Evolutionary conservation across 495 filamentous ascomycete genomes (phyloP).

Genomic region (Penicillium maclennaniae): DNA sequence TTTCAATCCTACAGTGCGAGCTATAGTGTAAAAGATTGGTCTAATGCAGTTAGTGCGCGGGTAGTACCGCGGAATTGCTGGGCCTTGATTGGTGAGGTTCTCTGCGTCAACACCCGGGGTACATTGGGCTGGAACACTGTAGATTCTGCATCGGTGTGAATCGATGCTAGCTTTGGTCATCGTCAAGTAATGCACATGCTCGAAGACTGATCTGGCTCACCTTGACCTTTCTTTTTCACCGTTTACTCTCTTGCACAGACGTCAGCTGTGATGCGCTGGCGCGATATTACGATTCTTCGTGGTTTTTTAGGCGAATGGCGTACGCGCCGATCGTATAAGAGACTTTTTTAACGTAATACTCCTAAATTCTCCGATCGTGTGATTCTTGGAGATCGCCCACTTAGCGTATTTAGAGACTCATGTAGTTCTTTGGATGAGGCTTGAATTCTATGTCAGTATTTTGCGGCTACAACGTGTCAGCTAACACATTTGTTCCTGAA

Average conservation of each 20-base stretch:
- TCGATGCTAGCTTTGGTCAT: background rate
- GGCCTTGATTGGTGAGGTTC: background rate
- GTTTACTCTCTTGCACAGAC: background rate
- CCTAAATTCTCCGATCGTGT: conserved; percentile 6
- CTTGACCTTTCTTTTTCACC: background rate
- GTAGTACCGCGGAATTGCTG: conserved; percentile 13
- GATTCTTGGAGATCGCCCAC: background rate
- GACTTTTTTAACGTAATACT: conserved; percentile 6
- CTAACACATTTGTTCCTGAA: background rate
- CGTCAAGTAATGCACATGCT: background rate
- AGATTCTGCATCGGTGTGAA: background rate
- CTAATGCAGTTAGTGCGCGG: conserved; percentile 5
- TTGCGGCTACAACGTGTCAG: background rate
- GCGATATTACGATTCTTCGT: background rate
- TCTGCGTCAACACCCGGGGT: background rate
- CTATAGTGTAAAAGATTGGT: background rate
- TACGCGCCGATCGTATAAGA: background rate
- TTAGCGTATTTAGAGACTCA: background rate
- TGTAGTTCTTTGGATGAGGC: background rate
- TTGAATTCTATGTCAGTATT: background rate
- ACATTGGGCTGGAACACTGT: conserved; percentile 4
- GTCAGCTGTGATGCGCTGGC: background rate
- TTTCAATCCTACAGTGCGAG: conserved; percentile 1
- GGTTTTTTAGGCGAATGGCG: background rate
- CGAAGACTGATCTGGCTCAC: background rate